Conservation (phyloP, 768 basidiomycete genomes). For the Pulveroboletus sp. region DNA sequence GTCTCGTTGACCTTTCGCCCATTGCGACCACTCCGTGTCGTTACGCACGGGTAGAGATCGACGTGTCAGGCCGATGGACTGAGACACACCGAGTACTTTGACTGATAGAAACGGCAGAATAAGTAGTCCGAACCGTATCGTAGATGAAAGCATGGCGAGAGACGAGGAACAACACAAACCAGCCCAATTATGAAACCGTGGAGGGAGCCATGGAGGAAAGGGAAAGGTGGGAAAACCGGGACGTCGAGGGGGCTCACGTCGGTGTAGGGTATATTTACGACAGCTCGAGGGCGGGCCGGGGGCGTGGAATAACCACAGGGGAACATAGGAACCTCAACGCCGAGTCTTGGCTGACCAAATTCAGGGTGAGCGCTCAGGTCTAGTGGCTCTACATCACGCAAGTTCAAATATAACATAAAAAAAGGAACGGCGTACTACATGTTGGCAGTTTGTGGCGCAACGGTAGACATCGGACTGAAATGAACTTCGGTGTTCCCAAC, state of each 20-base stretch:
- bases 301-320: not conserved
- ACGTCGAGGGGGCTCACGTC: slow-evolving; percentile 2
- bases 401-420: not conserved
- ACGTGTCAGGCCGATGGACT: slow-evolving; percentile 20
- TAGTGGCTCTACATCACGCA: not conserved
- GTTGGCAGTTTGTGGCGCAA: not conserved
- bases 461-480: no score
- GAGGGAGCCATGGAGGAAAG: slow-evolving; percentile 2
- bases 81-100: slow-evolving; percentile 13
- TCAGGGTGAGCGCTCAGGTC: no score
- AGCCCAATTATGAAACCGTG: slow-evolving; percentile 7
- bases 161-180: not conserved
- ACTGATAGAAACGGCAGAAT: slow-evolving; percentile 10
- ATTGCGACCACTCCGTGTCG: slow-evolving; percentile 20
- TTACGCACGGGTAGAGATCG: slow-evolving; percentile 12
- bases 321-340: not conserved
- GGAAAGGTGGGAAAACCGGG: slow-evolving; percentile 2
- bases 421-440: no score
- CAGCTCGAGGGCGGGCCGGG: not conserved
- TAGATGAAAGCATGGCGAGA: slow-evolving; percentile 7
- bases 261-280: slow-evolving; percentile 5
- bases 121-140: slow-evolving; percentile 7
- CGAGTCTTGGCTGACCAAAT: no score
- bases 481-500: not conserved
- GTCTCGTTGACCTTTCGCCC: slow-evolving; percentile 46